Conservation (phyloP, 2,329 filamentous ascomycete genomes). For the Diaporthe citriasiana region DNA sequence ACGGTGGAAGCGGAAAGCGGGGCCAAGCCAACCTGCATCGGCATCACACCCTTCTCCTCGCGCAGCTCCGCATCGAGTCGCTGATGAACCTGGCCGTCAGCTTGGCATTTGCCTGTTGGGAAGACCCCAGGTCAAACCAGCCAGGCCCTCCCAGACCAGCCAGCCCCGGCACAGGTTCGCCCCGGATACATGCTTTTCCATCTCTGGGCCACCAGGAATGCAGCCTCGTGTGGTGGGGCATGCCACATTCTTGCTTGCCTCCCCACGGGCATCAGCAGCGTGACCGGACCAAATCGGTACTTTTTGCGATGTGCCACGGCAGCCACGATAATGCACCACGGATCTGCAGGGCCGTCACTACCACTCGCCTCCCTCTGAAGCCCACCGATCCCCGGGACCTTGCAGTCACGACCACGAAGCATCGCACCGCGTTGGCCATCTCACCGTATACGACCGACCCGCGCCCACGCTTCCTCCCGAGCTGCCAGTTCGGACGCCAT, state of each 20-base stretch:
- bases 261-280: slow-evolving; percentile 19
- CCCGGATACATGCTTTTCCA: slow-evolving; percentile 28
- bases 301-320: slow-evolving; percentile 38
- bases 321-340: slow-evolving; percentile 40
- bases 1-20: slow-evolving; percentile 27
- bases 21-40: slow-evolving; percentile 21
- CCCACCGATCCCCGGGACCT: slow-evolving; percentile 41
- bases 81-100: not conserved
- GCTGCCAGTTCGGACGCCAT: slow-evolving; percentile 2
- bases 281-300: slow-evolving; percentile 36
- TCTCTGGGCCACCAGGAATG: slow-evolving; percentile 20
- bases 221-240: slow-evolving; percentile 10
- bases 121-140: not conserved
- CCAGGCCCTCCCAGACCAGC: not conserved
- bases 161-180: not conserved
- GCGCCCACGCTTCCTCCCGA: not conserved
- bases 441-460: slow-evolving; percentile 19
- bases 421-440: not conserved
- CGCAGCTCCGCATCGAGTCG: slow-evolving; percentile 19
- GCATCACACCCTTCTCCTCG: slow-evolving; percentile 22
- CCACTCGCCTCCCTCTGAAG: slow-evolving; percentile 13
- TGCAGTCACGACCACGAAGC: slow-evolving; percentile 39
- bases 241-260: slow-evolving; percentile 28
- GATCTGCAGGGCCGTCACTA: slow-evolving; percentile 36
- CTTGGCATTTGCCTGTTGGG: slow-evolving; percentile 24